phyloP scores from a whole-genome alignment of 768 basidiomycete species.

The Leccinum fibrillosum region DNA sequence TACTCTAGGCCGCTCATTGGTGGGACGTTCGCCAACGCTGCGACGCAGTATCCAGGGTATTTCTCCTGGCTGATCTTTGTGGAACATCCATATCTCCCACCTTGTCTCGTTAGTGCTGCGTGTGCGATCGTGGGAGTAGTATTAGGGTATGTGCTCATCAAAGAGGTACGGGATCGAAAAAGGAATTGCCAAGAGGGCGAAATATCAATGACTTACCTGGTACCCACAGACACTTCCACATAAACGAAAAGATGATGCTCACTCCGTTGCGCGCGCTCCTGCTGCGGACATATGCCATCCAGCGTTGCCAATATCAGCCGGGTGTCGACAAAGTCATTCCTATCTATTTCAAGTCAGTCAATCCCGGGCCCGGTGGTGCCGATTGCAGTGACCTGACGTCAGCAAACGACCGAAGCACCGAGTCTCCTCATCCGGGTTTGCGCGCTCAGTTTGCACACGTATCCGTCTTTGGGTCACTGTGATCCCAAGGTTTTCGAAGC shows the following conservation, averaged over 20 bases:
- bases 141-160: slow-evolving; percentile 17
- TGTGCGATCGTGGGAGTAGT: slow-evolving; percentile 6
- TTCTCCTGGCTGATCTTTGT: slow-evolving; percentile 4
- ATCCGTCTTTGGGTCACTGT: not conserved
- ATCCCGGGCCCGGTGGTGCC: too few relatives aligned
- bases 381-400: not conserved
- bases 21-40: slow-evolving; percentile 20
- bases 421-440: not conserved
- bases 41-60: slow-evolving; percentile 8
- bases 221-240: slow-evolving; percentile 14
- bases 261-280: not conserved
- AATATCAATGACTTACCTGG: not conserved
- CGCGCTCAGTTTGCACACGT: not conserved
- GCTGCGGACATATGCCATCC: not conserved
- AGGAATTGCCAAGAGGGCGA: not conserved
- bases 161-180: slow-evolving; percentile 15
- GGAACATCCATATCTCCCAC: slow-evolving; percentile 16
- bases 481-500: too few relatives aligned
- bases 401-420: not conserved
- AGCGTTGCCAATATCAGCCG: too few relatives aligned
- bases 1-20: slow-evolving; percentile 19
- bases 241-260: slow-evolving; percentile 3
- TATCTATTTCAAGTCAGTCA: too few relatives aligned
- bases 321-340: too few relatives aligned
- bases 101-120: slow-evolving; percentile 12